phyloP scores from a whole-genome alignment of 164 flowering plant species.

The Umbellularia californica region DNA sequence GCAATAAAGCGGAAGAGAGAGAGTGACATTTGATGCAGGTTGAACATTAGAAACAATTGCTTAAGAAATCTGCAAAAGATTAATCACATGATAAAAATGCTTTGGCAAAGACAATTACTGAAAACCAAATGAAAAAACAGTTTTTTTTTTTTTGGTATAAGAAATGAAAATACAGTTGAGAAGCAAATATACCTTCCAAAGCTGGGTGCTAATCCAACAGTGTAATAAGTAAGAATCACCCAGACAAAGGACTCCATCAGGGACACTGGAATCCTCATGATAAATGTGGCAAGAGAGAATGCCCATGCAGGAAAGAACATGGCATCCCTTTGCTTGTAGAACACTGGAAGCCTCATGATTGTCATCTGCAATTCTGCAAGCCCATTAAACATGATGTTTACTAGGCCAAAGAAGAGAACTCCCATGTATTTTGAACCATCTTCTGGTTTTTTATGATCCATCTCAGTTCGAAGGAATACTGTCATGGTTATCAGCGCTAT shows the following conservation, averaged over 20 bases:
- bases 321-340: conserved; percentile 43
- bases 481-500: conserved; percentile 39
- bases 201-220: conserved; percentile 55
- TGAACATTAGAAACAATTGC: conserved; percentile 44
- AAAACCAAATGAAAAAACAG: too few species aligned
- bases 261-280: conserved; percentile 52
- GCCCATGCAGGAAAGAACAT: conserved; percentile 54
- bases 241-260: conserved; percentile 46
- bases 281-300: conserved; percentile 51
- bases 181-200: conserved; percentile 36
- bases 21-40: conserved; percentile 49
- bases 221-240: conserved; percentile 52
- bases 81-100: too few species aligned
- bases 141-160: too few species aligned
- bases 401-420: conserved; percentile 32
- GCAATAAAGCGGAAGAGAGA: conserved; percentile 53
- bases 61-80: conserved; percentile 40
- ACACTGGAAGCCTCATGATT: conserved; percentile 31
- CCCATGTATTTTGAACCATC: conserved; percentile 31
- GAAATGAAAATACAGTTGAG: too few species aligned
- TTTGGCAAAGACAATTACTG: too few species aligned
- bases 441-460: conserved; percentile 23
- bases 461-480: conserved; percentile 45
- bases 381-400: conserved; percentile 38
- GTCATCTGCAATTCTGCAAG: conserved; percentile 32